Evolutionary conservation across 75 land plant genomes (phyloP).

Genomic region (Azolla pinnata): DNA sequence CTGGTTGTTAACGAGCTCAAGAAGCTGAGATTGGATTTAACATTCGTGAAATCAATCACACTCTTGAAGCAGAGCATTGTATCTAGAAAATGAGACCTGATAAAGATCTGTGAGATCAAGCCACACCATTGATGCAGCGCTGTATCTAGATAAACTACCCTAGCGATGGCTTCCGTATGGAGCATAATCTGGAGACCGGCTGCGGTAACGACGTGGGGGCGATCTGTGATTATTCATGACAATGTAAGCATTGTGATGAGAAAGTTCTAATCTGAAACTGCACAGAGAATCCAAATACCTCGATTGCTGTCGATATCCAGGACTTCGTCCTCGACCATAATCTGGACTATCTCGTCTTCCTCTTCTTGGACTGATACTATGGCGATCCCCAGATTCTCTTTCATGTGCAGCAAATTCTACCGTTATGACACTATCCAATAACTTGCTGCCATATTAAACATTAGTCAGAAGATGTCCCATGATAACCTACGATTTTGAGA

Average conservation of each 20-base stretch:
- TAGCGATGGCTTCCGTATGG: too few relatives aligned
- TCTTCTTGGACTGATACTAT: constrained; percentile 19
- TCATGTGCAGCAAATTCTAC: constrained; percentile 85
- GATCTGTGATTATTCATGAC: too few relatives aligned
- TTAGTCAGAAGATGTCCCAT: background rate
- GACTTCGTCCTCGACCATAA: constrained; percentile 16
- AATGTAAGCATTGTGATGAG: constrained; percentile 16
- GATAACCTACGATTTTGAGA: background rate
- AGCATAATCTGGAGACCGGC: constrained; percentile 26
- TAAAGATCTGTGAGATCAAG: too few relatives aligned
- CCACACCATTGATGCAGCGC: too few relatives aligned
- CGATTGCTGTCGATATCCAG: constrained; percentile 15
- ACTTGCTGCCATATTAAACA: background rate
- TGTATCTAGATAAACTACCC: too few relatives aligned
- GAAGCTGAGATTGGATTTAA: too few relatives aligned
- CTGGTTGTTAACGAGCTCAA: too few relatives aligned
- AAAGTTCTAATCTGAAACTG: background rate
- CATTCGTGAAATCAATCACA: too few relatives aligned
- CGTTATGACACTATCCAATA: constrained; percentile 65
- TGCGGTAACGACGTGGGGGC: constrained; percentile 17
- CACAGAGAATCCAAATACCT: background rate
- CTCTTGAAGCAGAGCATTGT: too few relatives aligned
- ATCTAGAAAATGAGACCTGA: too few relatives aligned
- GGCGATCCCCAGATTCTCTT: constrained; percentile 52
- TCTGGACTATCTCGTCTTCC: constrained; percentile 41